Evolutionary conservation across 2,329 filamentous ascomycete species (phyloP).

Genomic region (Xenosphaeropsis pyriputrescens): DNA sequence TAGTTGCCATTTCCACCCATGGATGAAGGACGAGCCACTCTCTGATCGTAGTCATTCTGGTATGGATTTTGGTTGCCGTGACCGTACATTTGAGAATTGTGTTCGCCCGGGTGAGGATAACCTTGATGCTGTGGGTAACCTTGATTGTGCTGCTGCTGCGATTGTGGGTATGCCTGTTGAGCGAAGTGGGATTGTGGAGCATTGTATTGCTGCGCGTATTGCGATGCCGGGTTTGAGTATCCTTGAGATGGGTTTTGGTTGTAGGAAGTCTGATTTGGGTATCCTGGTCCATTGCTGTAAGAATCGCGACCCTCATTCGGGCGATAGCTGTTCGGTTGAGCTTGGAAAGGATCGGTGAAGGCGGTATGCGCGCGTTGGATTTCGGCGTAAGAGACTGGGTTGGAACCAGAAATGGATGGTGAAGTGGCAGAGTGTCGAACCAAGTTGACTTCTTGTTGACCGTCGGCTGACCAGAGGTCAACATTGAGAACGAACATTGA

Average conservation of each 20-base stretch:
- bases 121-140: constrained; percentile 8
- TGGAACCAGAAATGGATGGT: constrained; percentile 71
- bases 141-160: constrained; percentile 1
- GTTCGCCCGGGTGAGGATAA: background rate
- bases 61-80: background rate
- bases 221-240: background rate
- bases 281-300: constrained; percentile 8
- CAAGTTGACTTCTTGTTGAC: constrained; percentile 48
- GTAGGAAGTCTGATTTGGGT: background rate
- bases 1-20: background rate
- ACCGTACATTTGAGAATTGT: background rate
- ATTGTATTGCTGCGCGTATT: constrained; percentile 1
- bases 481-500: constrained; percentile 55
- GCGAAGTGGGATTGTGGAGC: constrained; percentile 4
- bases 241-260: background rate
- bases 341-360: constrained; percentile 11
- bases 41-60: background rate
- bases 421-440: constrained; percentile 49
- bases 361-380: constrained; percentile 21
- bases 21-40: background rate
- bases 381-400: constrained; percentile 61
- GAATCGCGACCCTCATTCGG: constrained; percentile 21
- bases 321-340: constrained; percentile 14
- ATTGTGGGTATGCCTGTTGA: background rate
- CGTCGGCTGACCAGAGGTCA: constrained; percentile 51